phyloP scores from a whole-genome alignment of 2,329 filamentous ascomycete genomes.

The Rhynchosporium secalis region DNA sequence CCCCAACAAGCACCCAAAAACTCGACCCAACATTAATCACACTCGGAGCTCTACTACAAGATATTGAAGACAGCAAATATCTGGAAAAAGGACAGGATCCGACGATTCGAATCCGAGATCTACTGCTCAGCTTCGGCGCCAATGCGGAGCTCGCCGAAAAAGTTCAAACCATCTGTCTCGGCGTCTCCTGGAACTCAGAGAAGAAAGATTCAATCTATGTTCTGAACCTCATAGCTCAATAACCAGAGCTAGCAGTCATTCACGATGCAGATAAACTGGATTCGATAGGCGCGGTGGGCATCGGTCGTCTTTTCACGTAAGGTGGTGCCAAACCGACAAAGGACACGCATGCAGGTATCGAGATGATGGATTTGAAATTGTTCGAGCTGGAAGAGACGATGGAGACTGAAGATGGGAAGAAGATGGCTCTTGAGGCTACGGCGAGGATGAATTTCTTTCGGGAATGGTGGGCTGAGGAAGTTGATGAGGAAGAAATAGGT shows the following conservation, averaged over 20 bases:
- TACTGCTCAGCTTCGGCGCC: conserved; percentile 60
- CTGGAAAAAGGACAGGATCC: conserved; percentile 50
- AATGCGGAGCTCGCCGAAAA: conserved; percentile 57
- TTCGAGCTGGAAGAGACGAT: conserved; percentile 55
- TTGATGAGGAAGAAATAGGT: conserved; percentile 12
- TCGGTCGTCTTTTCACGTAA: conserved; percentile 76
- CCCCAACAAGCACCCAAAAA: conserved; percentile 20
- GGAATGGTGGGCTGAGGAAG: conserved; percentile 57
- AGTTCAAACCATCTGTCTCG: conserved; percentile 71
- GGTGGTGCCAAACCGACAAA: conserved; percentile 60
- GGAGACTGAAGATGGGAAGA: conserved; percentile 58
- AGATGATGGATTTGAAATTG: conserved; percentile 76
- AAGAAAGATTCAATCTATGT: conserved; percentile 61
- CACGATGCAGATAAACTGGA: conserved; percentile 95
- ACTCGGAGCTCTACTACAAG: conserved; percentile 75
- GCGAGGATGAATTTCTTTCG: conserved; percentile 51
- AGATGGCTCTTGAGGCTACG: conserved; percentile 53
- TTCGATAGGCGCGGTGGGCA: conserved; percentile 81
- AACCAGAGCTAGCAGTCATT: conserved; percentile 79
- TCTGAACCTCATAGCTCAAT: conserved; percentile 56
- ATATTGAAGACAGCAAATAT: conserved; percentile 84
- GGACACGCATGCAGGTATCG: conserved; percentile 62
- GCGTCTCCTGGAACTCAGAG: conserved; percentile 79
- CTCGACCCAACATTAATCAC: conserved; percentile 60
- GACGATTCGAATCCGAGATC: conserved; percentile 53